Conservation (phyloP, 164 flowering plant genomes). For the Taxillus chinensis region DNA sequence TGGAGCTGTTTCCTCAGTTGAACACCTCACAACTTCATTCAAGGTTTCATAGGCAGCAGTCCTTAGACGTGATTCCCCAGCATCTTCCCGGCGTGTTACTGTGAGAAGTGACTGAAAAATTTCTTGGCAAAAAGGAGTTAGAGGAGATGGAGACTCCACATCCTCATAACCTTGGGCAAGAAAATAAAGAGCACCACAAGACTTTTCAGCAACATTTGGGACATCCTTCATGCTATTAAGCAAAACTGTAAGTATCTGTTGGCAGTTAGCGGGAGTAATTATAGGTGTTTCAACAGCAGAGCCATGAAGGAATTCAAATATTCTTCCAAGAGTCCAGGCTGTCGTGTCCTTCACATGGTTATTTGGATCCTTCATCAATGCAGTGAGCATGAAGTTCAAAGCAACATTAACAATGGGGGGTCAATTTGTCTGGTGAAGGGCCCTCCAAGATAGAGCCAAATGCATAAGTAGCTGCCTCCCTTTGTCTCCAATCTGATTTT, state of each 20-base stretch:
- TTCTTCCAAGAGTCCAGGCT: slow-evolving; percentile 70
- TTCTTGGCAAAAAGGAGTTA: slow-evolving; percentile 57
- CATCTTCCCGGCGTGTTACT: slow-evolving; percentile 55
- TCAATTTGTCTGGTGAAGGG: slow-evolving; percentile 57
- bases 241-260: slow-evolving; percentile 48
- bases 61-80: slow-evolving; percentile 51
- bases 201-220: slow-evolving; percentile 66
- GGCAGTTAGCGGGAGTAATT: slow-evolving; percentile 46
- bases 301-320: slow-evolving; percentile 63
- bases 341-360: slow-evolving; percentile 68
- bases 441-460: slow-evolving; percentile 73
- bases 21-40: slow-evolving; percentile 70
- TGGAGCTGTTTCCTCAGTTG: slow-evolving; percentile 49
- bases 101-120: slow-evolving; percentile 52
- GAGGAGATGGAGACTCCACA: slow-evolving; percentile 37
- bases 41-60: slow-evolving; percentile 67
- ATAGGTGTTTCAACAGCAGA: slow-evolving; percentile 37
- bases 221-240: slow-evolving; percentile 59
- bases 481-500: slow-evolving; percentile 58
- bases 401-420: slow-evolving; percentile 45
- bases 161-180: slow-evolving; percentile 67
- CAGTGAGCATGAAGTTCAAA: slow-evolving; percentile 47
- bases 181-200: slow-evolving; percentile 71
- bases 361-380: slow-evolving; percentile 50
- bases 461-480: slow-evolving; percentile 73